Percentiles rank a stretch among this genome's conserved stretches.
phyloP scores from a whole-genome alignment of 2,329 filamentous ascomycete genomes.

The Zasmidium angulare region DNA sequence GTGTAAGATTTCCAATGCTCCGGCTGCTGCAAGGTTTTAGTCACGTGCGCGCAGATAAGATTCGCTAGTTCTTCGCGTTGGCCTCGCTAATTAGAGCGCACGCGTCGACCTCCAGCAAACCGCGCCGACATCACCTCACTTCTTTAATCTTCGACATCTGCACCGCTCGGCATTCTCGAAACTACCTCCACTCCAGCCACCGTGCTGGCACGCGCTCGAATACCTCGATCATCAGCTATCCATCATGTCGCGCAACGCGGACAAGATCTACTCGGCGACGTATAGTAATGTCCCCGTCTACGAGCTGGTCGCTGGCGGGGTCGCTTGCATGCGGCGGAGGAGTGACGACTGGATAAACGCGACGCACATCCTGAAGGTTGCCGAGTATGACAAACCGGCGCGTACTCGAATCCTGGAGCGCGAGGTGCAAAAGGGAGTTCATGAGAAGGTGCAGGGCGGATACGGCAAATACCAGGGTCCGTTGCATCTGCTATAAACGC shows the following conservation, averaged over 20 bases:
- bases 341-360: slow-evolving; percentile 98
- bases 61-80: neutral
- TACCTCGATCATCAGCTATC: neutral
- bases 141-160: neutral
- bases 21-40: neutral
- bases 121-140: neutral
- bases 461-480: slow-evolving; percentile 97
- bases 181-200: neutral
- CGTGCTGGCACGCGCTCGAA: neutral
- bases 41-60: neutral
- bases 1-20: no score
- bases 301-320: slow-evolving; percentile 1
- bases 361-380: slow-evolving; percentile 97
- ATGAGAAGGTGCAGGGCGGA: slow-evolving; percentile 97
- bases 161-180: neutral
- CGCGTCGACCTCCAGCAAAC: neutral
- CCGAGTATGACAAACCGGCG: slow-evolving; percentile 94
- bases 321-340: slow-evolving; percentile 72
- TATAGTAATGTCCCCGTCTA: slow-evolving; percentile 52
- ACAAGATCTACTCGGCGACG: slow-evolving; percentile 62
- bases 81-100: neutral
- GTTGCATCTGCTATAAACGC: slow-evolving; percentile 14
- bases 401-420: slow-evolving; percentile 92
- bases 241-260: slow-evolving; percentile 25
- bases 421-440: slow-evolving; percentile 92